These are phyloP conservation scores for Combretum micranthum DNA, from an alignment of 345 rosid species.

Conservation along the genomic window DNA sequence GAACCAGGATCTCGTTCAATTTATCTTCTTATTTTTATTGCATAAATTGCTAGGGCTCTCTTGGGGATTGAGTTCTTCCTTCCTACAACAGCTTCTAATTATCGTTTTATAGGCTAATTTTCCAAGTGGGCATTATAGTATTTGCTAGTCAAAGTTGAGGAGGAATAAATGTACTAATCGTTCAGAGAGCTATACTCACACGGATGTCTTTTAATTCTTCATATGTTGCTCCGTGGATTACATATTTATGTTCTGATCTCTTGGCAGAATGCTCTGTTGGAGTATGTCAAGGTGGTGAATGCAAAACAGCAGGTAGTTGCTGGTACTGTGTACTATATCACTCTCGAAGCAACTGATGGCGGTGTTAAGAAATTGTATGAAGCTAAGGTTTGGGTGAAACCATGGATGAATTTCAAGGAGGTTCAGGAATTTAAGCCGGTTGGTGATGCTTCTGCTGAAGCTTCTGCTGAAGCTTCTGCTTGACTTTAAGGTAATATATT, in stretches of 20 bases:
- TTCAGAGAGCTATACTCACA: not conserved
- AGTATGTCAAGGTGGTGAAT: constrained; percentile 49
- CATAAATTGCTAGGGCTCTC: too few species aligned
- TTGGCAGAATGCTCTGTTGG: constrained; percentile 49
- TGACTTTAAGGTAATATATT: constrained; percentile 12
- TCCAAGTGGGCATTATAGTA: too few species aligned
- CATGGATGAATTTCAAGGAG: constrained; percentile 77
- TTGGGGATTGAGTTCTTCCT: too few species aligned
- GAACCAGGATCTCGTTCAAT: too few species aligned
- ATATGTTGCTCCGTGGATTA: not conserved
- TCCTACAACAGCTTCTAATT: too few species aligned
- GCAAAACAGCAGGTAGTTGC: constrained; percentile 77
- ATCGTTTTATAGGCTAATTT: too few species aligned
- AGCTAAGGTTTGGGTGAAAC: constrained; percentile 90
- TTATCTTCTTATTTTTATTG: too few species aligned
- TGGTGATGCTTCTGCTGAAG: constrained; percentile 28
- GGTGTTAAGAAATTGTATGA: constrained; percentile 53
- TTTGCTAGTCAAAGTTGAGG: too few species aligned
- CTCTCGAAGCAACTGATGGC: constrained; percentile 69
- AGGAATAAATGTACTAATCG: too few species aligned
- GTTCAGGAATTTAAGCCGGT: constrained; percentile 61
- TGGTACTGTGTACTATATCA: constrained; percentile 62
- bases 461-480: constrained; percentile 17
- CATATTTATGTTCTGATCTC: not conserved
- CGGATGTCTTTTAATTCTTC: not conserved